These are phyloP conservation scores for Rhizopogon vulgaris DNA, from an alignment of 768 basidiomycete genomes.

Conservation along the genomic window DNA sequence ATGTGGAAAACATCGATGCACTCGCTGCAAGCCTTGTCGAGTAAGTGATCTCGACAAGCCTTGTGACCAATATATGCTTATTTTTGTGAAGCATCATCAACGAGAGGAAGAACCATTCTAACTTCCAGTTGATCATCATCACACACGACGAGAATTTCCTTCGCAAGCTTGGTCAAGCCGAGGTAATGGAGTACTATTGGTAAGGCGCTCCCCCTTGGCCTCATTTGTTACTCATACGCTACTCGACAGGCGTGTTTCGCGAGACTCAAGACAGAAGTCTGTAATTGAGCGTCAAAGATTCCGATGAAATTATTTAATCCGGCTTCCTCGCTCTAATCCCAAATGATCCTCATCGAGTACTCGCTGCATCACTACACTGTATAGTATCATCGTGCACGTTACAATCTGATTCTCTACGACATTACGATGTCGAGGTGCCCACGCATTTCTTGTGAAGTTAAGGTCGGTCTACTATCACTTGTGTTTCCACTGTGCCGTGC, in stretches of 20 bases:
- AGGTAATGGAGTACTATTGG: constrained; percentile 97
- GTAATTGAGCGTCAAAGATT: constrained; percentile 68
- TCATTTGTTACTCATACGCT: not conserved
- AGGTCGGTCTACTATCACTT: constrained; percentile 13
- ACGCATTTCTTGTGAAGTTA: not conserved
- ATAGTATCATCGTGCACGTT: not conserved
- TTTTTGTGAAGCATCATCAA: constrained; percentile 74
- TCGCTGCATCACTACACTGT: not conserved
- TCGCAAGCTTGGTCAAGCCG: constrained; percentile 78
- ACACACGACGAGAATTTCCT: constrained; percentile 98
- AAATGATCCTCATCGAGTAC: not conserved
- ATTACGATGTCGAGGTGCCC: not conserved
- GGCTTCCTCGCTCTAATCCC: not conserved
- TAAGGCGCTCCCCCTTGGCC: constrained; percentile 27
- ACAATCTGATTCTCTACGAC: not conserved
- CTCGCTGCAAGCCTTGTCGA: constrained; percentile 88
- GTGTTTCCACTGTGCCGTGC: constrained; percentile 37
- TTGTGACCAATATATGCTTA: not conserved
- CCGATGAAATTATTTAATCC: constrained; percentile 30
- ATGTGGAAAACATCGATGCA: constrained; percentile 93
- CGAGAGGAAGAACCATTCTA: constrained; percentile 80
- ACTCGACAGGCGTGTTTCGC: constrained; percentile 73
- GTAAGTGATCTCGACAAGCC: constrained; percentile 41
- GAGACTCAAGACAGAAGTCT: constrained; percentile 68
- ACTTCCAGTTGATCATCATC: constrained; percentile 95